Evolutionary conservation across 192 early-diverging fungal genomes (phyloP), one percentile per base, ranked within the genome.

Genomic region (Coemansia sp.): DNA sequence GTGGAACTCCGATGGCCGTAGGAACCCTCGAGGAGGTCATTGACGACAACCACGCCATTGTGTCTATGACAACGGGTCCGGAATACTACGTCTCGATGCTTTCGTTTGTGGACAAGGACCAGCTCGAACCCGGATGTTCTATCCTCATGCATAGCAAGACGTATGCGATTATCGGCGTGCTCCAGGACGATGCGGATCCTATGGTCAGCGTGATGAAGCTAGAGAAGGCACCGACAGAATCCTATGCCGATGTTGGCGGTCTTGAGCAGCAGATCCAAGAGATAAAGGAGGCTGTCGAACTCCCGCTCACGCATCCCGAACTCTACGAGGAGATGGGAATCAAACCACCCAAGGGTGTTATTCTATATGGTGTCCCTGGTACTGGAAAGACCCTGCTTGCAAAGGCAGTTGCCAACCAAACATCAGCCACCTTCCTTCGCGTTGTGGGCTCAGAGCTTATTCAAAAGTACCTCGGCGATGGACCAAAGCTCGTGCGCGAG

Each of bases 191-290:
- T 75, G 85, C 89, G 1, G 96, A 99, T 68, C 97, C 97, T 7
- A 97, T 95, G 92, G 97, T 99, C 37, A 95, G 92, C 79, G 96
- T 99, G 19, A 99, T 99, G 97, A 99, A 99, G 73, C 84, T 99
- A 11, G 93, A 95, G 50, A 98, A 98, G 78, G 96, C 96, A 8
- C 97, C 97, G 6, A 96, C 97, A 30, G 97, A 99, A 78, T 94
- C 94, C 15, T 99, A 99, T 68, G 91, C 92, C 4, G 97, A 99
- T 72, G 91, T 99, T 59, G 97, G 97, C 80, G 96, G 97, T 60
- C 83, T 99, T 47, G 94, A 96, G 65, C 84, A 89, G 70, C 96
- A 99, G 84, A 95, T 95, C 59, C 93, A 97, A 79, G 96, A 99
- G 73, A 99, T 98, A 67, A 94, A 94, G 83, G 93, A 96, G 77